These are phyloP conservation scores for Guadua angustifolia DNA, from an alignment of 176 grass and related monocot genomes.

Conservation along the genomic window DNA sequence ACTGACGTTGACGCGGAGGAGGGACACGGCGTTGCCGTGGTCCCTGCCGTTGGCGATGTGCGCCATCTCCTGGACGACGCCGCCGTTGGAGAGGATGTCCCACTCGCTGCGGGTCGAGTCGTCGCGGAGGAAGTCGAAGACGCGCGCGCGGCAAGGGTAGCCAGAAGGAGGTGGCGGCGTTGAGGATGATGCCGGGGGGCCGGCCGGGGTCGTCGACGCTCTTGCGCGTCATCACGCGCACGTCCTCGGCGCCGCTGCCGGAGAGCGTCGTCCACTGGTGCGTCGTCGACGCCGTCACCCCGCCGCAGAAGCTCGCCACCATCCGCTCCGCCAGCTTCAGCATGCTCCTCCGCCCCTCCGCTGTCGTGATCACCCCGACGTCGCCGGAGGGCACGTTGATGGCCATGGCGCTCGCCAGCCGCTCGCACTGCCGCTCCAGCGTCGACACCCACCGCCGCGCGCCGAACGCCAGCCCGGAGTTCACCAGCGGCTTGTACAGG, in stretches of 20 bases:
- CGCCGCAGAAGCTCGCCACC: conserved; percentile 80
- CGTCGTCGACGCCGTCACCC: conserved; percentile 71
- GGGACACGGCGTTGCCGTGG: conserved; percentile 78
- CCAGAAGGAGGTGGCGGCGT: conserved; percentile 89
- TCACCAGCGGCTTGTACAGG: conserved; percentile 75
- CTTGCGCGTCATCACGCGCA: conserved; percentile 79
- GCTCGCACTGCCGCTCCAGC: conserved; percentile 77
- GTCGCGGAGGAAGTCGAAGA: conserved; percentile 78
- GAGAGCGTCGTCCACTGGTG: conserved; percentile 85
- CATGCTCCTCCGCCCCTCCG: conserved; percentile 75
- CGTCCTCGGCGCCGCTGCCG: conserved; percentile 67
- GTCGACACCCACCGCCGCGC: conserved; percentile 75
- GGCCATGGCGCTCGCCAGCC: conserved; percentile 64
- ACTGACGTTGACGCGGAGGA: conserved; percentile 79
- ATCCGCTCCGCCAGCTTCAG: conserved; percentile 81
- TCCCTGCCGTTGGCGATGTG: conserved; percentile 79
- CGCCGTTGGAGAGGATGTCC: conserved; percentile 84
- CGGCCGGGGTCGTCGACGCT: conserved; percentile 79
- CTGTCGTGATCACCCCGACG: conserved; percentile 55
- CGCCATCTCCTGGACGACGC: conserved; percentile 80
- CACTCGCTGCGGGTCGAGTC: conserved; percentile 78
- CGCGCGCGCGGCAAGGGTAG: conserved; percentile 54
- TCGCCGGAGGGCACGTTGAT: conserved; percentile 43
- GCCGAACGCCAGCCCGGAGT: conserved; percentile 74
- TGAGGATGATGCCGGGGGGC: conserved; percentile 77